Evolutionary conservation across 345 rosid genomes (phyloP).

Genomic region (Syzygium aromaticum): DNA sequence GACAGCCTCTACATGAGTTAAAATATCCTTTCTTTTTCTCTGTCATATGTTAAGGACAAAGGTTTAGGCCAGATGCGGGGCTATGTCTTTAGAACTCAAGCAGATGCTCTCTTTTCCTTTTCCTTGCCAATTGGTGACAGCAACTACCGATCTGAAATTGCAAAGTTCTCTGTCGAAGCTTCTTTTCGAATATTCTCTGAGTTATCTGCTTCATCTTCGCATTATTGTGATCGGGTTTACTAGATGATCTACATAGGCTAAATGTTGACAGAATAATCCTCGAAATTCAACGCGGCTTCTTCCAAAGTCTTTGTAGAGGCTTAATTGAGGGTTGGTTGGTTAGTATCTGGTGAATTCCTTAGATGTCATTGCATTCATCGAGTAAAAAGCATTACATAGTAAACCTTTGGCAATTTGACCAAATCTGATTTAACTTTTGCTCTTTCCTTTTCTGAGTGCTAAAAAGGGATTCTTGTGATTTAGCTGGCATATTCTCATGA

Average conservation of each 20-base stretch:
- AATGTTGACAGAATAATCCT: not conserved
- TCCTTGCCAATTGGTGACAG: not conserved
- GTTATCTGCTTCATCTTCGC: not conserved
- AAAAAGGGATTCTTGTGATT: not conserved
- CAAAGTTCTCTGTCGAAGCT: not conserved
- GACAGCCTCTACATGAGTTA: not conserved
- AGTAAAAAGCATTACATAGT: not conserved
- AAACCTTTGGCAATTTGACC: not conserved
- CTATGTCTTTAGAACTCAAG: not conserved
- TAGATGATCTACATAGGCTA: not conserved
- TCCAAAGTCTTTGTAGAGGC: not conserved
- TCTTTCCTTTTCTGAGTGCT: not conserved
- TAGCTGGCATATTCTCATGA: slow-evolving; percentile 71
- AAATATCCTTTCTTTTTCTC: not conserved
- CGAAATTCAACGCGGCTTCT: not conserved
- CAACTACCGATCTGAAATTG: not conserved
- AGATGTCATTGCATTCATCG: not conserved
- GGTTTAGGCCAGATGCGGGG: not conserved
- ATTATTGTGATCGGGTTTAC: not conserved
- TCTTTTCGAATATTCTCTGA: not conserved
- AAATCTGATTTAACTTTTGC: not conserved
- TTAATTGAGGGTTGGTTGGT: not conserved
- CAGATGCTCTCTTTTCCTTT: not conserved
- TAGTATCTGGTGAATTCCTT: not conserved
- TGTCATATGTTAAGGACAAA: not conserved